These are phyloP conservation scores for Salix caprea DNA, from an alignment of 345 rosid species.

Conservation along the genomic window DNA sequence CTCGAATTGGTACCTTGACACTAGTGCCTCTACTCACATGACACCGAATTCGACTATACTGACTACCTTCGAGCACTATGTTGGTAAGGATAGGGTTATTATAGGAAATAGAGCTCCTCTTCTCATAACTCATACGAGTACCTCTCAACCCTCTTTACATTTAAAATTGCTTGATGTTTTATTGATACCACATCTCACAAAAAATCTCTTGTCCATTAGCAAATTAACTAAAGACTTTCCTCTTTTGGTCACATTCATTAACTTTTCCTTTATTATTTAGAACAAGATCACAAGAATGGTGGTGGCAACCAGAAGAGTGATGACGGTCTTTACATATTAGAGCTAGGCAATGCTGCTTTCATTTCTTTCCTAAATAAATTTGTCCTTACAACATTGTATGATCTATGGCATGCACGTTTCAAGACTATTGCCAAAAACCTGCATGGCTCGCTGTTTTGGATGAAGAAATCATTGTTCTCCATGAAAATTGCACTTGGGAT, in stretches of 20 bases:
- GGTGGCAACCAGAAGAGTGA: neutral
- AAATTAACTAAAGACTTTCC: constrained; percentile 3
- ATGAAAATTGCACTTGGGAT: too few species aligned
- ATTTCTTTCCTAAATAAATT: too few species aligned
- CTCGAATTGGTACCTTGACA: neutral
- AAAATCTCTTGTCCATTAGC: constrained; percentile 15
- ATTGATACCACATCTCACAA: constrained; percentile 1
- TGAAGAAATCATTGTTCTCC: too few species aligned
- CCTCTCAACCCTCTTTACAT: too few species aligned
- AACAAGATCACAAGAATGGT: neutral
- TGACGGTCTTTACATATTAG: too few species aligned
- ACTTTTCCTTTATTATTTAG: neutral
- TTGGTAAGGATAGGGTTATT: constrained; percentile 6
- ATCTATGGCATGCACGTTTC: too few species aligned
- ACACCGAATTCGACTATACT: neutral
- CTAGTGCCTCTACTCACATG: neutral
- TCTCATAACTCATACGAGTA: constrained; percentile 2
- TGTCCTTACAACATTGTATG: too few species aligned
- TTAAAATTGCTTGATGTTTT: neutral
- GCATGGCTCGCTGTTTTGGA: too few species aligned
- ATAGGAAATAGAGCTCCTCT: constrained; percentile 9
- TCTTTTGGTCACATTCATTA: neutral
- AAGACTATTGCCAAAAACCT: too few species aligned
- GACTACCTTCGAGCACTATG: neutral
- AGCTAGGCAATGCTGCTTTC: too few species aligned